Base-by-base conservation (phyloP, 331 rosid species). In the Acacia concinna region DNA sequence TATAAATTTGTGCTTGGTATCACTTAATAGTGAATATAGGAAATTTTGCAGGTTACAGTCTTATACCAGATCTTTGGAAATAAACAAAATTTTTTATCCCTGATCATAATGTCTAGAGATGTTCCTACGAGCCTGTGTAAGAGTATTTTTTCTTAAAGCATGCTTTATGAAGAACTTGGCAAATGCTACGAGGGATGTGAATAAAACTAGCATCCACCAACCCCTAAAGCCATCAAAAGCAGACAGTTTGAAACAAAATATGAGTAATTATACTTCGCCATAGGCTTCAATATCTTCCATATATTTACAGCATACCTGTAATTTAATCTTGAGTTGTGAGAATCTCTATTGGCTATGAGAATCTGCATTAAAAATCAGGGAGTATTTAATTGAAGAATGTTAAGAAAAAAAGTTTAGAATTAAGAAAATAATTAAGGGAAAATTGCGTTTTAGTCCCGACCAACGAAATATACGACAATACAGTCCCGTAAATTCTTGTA, bases 91-190 rank as follows among this genome's bases (percentile, higher is more conserved):
- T n/a, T n/a, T n/a, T n/a, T n/a, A n/a, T n/a, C n/a, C n/a, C n/a
- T n/a, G 86, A 71, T 94, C 97, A 63, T 94, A 94, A 78, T 94
- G 98, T 40, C 93, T 91, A 41, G 98, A 92, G 88, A 94, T 88
- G 88, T 94, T 94, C 86, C 93, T 83, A 77, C 93, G 96, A 81
- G 97, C 97, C 52, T 92, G 98, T 18, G 97, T 94, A 37, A 94
- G 91, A 68, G 97, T 90, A 82, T 94, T 94, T 86, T 87, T 77
- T 77, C 97, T 92, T 4, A 92, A 87, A 68, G 85, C 87, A 79
- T 89, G 97, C 47, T 90, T 90, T 73, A 89, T 82, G 77, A 90
- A 90, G 76, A 85, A 92, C 76, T 88, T 94, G 71, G 97, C 97
- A 75, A 94, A 92, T 57, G 97, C 84, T 65, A 90, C 59, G 78